phyloP scores from a whole-genome alignment of 2,329 filamentous ascomycete genomes.

The Stachybotrys elegans region DNA sequence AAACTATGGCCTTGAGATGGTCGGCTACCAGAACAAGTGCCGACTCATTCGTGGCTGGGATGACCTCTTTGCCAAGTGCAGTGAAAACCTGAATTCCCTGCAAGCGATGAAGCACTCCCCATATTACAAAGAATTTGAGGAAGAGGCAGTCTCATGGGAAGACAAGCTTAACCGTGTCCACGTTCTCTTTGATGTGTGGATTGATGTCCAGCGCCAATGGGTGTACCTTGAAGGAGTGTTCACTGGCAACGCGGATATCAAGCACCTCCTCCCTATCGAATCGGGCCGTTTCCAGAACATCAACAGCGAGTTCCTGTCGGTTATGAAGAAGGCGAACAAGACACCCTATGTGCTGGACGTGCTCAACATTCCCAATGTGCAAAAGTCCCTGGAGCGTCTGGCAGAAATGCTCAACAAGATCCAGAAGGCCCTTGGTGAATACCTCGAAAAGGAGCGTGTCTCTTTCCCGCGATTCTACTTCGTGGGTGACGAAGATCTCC shows the following conservation, averaged over 20 bases:
- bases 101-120: slow-evolving; percentile 99
- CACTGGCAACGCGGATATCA: slow-evolving; percentile 97
- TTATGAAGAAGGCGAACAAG: slow-evolving; percentile 99
- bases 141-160: slow-evolving; percentile 94
- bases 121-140: slow-evolving; percentile 99
- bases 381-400: slow-evolving; percentile 90
- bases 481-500: slow-evolving; percentile 93
- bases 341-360: slow-evolving; percentile 94
- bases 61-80: slow-evolving; percentile 96
- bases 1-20: slow-evolving; percentile 87
- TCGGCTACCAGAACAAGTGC: slow-evolving; percentile 97
- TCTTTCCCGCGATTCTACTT: slow-evolving; percentile 99
- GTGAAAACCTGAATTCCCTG: slow-evolving; percentile 93
- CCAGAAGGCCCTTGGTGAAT: slow-evolving; percentile 96
- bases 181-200: slow-evolving; percentile 98
- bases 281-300: slow-evolving; percentile 98
- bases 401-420: slow-evolving; percentile 99
- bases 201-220: slow-evolving; percentile 99
- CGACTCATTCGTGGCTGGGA: slow-evolving; percentile 97
- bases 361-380: slow-evolving; percentile 89
- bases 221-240: slow-evolving; percentile 99
- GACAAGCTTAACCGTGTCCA: slow-evolving; percentile 97
- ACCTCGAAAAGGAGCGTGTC: slow-evolving; percentile 93
- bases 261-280: slow-evolving; percentile 92
- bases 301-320: slow-evolving; percentile 97